Percentiles rank a stretch among this genome's conserved stretches.
Evolutionary conservation across 176 grass and related monocot species (phyloP).

Genomic region (Microstegium vimineum): DNA sequence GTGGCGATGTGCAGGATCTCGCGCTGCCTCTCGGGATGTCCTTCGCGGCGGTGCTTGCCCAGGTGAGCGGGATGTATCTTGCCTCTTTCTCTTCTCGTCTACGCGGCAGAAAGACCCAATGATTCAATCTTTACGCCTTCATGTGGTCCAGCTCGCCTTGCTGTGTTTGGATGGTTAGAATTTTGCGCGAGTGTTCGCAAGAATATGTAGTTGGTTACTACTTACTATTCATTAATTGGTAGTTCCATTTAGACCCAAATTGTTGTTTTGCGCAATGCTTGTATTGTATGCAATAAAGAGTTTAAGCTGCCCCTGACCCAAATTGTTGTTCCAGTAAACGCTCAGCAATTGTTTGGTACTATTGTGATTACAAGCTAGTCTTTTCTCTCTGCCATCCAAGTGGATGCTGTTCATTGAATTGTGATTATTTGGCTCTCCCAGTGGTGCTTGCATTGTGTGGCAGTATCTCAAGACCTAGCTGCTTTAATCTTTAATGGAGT

Average conservation of each 20-base stretch:
- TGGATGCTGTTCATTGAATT: neutral
- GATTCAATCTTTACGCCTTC: constrained; percentile 15
- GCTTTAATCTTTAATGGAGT: neutral
- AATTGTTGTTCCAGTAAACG: neutral
- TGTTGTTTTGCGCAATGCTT: neutral
- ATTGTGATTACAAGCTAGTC: neutral
- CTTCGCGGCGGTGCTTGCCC: constrained; percentile 66
- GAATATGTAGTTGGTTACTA: neutral
- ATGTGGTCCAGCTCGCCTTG: neutral
- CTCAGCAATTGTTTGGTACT: neutral
- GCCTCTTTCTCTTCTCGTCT: neutral
- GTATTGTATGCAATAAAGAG: neutral
- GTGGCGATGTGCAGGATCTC: constrained; percentile 38
- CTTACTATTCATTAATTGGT: neutral
- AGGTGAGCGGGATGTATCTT: constrained; percentile 19
- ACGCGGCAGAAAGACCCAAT: neutral
- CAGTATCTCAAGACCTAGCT: neutral
- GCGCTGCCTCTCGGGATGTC: constrained; percentile 65
- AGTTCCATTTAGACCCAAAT: neutral
- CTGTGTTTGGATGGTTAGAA: neutral
- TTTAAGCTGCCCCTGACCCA: neutral
- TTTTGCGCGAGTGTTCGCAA: neutral
- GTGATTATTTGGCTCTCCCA: neutral
- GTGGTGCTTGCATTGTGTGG: neutral
- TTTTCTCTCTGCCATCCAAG: neutral